Conservation (phyloP, 257 asterid genomes). For the Craterostigma plantagineum region DNA sequence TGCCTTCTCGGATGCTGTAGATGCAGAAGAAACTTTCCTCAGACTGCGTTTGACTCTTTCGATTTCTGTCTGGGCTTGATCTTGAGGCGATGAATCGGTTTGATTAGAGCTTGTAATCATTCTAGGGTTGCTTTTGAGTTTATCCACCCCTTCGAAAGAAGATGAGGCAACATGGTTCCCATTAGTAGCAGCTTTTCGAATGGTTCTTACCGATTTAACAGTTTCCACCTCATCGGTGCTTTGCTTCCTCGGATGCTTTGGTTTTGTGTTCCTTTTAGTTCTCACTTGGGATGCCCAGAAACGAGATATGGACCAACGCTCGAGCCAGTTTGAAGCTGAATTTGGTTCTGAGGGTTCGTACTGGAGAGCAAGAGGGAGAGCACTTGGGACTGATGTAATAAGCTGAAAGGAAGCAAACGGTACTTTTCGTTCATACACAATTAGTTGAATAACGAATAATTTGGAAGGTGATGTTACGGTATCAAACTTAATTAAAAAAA, state of each 20-base stretch:
- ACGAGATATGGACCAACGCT: slow-evolving; percentile 65
- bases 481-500: too few species aligned
- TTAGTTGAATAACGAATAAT: too few species aligned
- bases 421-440: too few species aligned
- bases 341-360: slow-evolving; percentile 58
- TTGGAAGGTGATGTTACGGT: too few species aligned
- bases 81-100: slow-evolving; percentile 38
- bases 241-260: slow-evolving; percentile 45
- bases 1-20: slow-evolving; percentile 22
- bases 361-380: slow-evolving; percentile 77
- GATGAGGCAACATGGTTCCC: slow-evolving; percentile 29
- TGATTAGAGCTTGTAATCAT: slow-evolving; percentile 26
- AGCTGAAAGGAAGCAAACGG: slow-evolving; percentile 33
- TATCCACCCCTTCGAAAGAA: slow-evolving; percentile 26
- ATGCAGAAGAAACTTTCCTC: slow-evolving; percentile 37
- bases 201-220: slow-evolving; percentile 43
- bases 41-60: slow-evolving; percentile 54
- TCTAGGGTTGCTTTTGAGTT: slow-evolving; percentile 39
- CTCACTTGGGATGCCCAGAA: slow-evolving; percentile 53
- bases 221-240: slow-evolving; percentile 28
- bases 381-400: slow-evolving; percentile 46
- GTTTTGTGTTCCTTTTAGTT: slow-evolving; percentile 18
- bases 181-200: slow-evolving; percentile 35
- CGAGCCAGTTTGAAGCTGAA: slow-evolving; percentile 81
- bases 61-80: slow-evolving; percentile 37